Evolutionary conservation across 345 rosid species (phyloP), one percentile per base, ranked within the genome.

Genomic region (Arabidopsis arenosa): DNA sequence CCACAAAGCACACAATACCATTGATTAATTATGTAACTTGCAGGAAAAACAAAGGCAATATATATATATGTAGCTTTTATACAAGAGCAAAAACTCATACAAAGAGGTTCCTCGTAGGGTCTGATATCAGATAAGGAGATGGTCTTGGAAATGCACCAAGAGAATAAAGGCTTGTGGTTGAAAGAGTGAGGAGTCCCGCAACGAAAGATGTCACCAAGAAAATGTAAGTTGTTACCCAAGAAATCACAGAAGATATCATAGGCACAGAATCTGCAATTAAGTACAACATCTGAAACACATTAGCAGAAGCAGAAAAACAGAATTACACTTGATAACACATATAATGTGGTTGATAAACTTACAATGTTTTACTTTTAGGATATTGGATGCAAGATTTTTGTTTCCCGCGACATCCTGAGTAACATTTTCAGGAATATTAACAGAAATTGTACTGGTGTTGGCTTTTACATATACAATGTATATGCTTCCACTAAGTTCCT

Each of bases 401-500:
- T 94, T 94, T 74, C 96, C 98, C 9, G 97, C 90, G 28, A 94
- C 88, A 86, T 94, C 97, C 45, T 80, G 88, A 45, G 92, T 92
- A 48, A 84, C 86, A 72, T 94, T 92, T 81, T 85, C 92, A 30
- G 93, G 96, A 83, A 92, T 66, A 77, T 62, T 89, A 53, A 94
- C 74, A 23, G 86, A 81, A 30, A 90, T 61, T 39, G 70, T 30
- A 43, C 75, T 81, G 13, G 68, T 82, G 77, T 82, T 84, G 64
- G 89, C 92, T 76, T 82, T 72, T 76, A 94, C 82, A 82, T 90
- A 89, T 49, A 82, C 80, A 56, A 80, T 67, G 80, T 86, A 92
- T 71, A 74, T 80, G 82, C 89, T 87, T 80, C 81, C 63, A 23
- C 86, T 89, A 44, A 89, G 74, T 80, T 90, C 90, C 76, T 80